These are phyloP conservation scores for Moniliella sp. DNA, from an alignment of 1,284 basidiomycete genomes.

Conservation along the genomic window DNA sequence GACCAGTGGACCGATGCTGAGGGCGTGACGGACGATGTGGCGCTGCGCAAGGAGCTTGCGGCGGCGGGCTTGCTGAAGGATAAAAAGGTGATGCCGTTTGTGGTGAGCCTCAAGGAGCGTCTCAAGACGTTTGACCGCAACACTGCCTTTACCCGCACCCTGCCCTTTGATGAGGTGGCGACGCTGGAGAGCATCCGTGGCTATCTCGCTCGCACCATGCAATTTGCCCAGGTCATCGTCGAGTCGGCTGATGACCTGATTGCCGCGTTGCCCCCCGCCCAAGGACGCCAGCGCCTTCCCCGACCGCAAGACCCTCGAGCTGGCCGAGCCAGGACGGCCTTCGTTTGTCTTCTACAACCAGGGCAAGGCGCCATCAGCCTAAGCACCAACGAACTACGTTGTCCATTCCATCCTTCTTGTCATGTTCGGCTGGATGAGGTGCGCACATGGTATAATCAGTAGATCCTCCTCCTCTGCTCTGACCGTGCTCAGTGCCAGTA, in stretches of 20 bases:
- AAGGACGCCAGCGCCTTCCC: conserved; percentile 43
- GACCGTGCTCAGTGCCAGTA: too few relatives aligned
- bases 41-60: conserved; percentile 50
- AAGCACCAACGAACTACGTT: too few relatives aligned
- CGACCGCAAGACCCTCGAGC: conserved; percentile 51
- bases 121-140: conserved; percentile 53
- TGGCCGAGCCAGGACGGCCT: conserved; percentile 53
- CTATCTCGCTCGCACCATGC: conserved; percentile 65
- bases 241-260: conserved; percentile 49
- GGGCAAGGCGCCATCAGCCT: too few relatives aligned
- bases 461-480: too few relatives aligned
- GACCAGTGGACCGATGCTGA: conserved; percentile 46
- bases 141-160: conserved; percentile 61
- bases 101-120: conserved; percentile 66
- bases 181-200: conserved; percentile 40
- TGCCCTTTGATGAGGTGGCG: conserved; percentile 67
- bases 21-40: conserved; percentile 59
- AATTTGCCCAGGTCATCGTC: conserved; percentile 51
- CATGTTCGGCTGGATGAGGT: too few relatives aligned
- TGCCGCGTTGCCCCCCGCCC: conserved; percentile 36
- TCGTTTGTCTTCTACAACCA: not conserved
- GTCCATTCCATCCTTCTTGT: too few relatives aligned
- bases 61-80: conserved; percentile 74
- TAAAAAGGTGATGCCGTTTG: conserved; percentile 85
- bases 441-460: too few relatives aligned